Base-by-base conservation (phyloP, 495 filamentous ascomycete species). In the Lepidopterella palustris region DNA sequence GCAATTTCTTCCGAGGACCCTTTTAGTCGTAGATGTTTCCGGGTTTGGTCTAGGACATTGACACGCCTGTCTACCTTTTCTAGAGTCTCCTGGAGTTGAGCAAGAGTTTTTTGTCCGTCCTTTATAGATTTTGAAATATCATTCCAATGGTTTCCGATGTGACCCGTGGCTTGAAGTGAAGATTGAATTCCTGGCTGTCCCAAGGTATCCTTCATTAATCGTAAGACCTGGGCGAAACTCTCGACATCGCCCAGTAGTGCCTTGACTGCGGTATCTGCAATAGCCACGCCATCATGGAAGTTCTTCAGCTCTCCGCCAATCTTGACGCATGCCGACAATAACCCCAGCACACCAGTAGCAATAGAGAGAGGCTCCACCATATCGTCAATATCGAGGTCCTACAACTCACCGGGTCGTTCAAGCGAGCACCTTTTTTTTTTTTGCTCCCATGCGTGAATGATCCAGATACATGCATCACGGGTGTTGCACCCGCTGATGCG, bases 321-420 rank as follows among this genome's bases (percentile, higher is more conserved):
- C n/a, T 51, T 31, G 24, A 49, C 27, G 18, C 61, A 51, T n/a
- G 60, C 57, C 39, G 54, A 28, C 15, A 67, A 53, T 47, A 64
- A 53, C 13, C 54, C 51, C 18, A 55, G 11, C 1, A 67, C 53
- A 18, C 52, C 48, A n/a, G 57, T 55, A 24, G 35, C 35, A 26
- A 67, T 67, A 1, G 61, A 64, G 11, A 67, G 25, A 18, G 61
- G 61, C 28, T 67, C 64, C 21, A 57, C 26, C 64, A 67, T 67
- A 35, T 6, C 31, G 31, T n/a, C n/a, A n/a, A n/a, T n/a, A n/a
- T n/a, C n/a, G n/a, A n/a, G n/a, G n/a, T n/a, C n/a, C n/a, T n/a
- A n/a, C n/a, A n/a, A n/a, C n/a, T n/a, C n/a, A n/a, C n/a, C n/a
- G n/a, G n/a, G n/a, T n/a, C n/a, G n/a, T n/a, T n/a, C n/a, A n/a